Conservation (phyloP, 2,329 filamentous ascomycete species). For the Hypoxylon sp. region DNA sequence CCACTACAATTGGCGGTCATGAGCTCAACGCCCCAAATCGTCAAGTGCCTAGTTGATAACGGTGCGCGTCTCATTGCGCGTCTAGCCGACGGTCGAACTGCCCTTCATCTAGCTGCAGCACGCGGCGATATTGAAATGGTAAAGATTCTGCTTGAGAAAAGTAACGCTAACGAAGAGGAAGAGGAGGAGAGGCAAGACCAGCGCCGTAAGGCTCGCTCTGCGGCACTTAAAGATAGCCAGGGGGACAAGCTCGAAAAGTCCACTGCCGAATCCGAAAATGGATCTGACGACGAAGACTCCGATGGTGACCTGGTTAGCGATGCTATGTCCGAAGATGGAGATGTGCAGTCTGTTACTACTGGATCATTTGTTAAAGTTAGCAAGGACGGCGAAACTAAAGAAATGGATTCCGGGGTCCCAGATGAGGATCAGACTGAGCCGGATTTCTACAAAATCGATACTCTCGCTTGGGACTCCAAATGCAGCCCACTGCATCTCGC, state of each 20-base stretch:
- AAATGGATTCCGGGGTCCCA: constrained; percentile 59
- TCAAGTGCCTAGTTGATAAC: constrained; percentile 78
- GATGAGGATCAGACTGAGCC: constrained; percentile 76
- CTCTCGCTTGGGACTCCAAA: constrained; percentile 83
- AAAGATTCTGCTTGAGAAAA: constrained; percentile 79
- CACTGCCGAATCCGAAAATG: constrained; percentile 48
- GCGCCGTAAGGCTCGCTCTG: constrained; percentile 59
- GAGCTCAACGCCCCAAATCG: constrained; percentile 77
- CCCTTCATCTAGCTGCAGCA: constrained; percentile 84
- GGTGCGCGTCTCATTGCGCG: constrained; percentile 81
- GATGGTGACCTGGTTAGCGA: constrained; percentile 65
- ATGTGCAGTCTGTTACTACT: constrained; percentile 70
- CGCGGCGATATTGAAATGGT: constrained; percentile 79
- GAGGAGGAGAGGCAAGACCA: constrained; percentile 72
- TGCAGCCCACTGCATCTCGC: constrained; percentile 84
- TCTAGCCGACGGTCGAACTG: constrained; percentile 83
- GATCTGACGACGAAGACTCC: constrained; percentile 57
- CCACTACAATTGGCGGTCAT: constrained; percentile 83
- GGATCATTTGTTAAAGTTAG: constrained; percentile 81
- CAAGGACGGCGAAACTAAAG: constrained; percentile 57
- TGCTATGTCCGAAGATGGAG: constrained; percentile 66
- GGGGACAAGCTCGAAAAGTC: constrained; percentile 35
- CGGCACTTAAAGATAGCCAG: constrained; percentile 47
- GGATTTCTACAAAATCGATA: constrained; percentile 84
- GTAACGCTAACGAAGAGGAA: constrained; percentile 78